Evolutionary conservation across 441 rosid species (phyloP).

Genomic region (Gossypium lobatum): DNA sequence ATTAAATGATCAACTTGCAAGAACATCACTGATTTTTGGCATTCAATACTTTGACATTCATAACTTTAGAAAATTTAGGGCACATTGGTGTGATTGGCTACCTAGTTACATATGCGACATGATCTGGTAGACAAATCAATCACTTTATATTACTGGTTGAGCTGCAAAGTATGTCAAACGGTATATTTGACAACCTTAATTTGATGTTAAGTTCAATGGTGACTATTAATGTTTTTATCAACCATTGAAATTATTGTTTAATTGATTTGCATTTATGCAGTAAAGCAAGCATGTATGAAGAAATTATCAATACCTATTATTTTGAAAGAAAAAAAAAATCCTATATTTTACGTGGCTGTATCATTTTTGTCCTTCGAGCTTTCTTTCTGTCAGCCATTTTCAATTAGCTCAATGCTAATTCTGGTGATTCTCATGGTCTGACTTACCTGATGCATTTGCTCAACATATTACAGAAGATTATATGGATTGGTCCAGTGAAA

Average conservation of each 20-base stretch:
- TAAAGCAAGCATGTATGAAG: neutral
- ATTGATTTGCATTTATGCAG: neutral
- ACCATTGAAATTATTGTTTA: neutral
- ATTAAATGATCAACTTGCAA: neutral
- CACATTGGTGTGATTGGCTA: neutral
- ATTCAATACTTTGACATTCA: neutral
- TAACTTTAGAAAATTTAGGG: neutral
- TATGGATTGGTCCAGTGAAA: constrained; percentile 62
- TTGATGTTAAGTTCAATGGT: neutral
- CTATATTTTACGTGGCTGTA: constrained; percentile 4
- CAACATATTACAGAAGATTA: constrained; percentile 38
- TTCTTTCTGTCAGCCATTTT: neutral
- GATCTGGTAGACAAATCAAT: neutral
- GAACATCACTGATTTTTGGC: neutral
- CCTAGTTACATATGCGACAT: neutral
- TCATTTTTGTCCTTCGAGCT: neutral
- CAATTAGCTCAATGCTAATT: neutral
- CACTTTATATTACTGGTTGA: neutral
- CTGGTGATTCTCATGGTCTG: constrained; percentile 11
- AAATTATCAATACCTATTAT: neutral
- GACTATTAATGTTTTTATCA: neutral
- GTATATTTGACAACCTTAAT: neutral
- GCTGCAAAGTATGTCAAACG: neutral
- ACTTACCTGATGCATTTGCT: constrained; percentile 14
- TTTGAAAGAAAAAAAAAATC: neutral